phyloP scores from a whole-genome alignment of 1,139 yeast genomes.

The Geotrichum restrictum region DNA sequence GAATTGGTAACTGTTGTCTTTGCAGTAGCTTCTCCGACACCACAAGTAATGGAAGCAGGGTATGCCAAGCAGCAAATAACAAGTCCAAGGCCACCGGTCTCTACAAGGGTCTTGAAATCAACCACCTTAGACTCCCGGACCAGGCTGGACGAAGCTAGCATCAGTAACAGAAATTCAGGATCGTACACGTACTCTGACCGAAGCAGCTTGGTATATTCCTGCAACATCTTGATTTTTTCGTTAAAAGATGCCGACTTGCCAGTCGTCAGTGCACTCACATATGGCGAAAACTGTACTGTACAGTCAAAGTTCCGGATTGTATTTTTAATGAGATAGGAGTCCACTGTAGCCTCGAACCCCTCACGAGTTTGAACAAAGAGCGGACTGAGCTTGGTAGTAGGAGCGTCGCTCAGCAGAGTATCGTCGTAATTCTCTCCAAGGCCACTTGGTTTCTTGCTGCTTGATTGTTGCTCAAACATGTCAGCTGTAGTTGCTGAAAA shows the following conservation, averaged over 20 bases:
- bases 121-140: conserved; percentile 34
- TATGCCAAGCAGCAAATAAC: conserved; percentile 48
- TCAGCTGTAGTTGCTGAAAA: conserved; percentile 20
- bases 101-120: conserved; percentile 57
- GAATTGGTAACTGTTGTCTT: conserved; percentile 3
- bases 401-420: conserved; percentile 14
- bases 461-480: conserved; percentile 16
- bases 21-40: neutral
- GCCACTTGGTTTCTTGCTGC: neutral
- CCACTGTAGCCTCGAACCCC: conserved; percentile 54
- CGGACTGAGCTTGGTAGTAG: conserved; percentile 27
- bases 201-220: conserved; percentile 15
- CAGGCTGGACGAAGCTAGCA: conserved; percentile 33
- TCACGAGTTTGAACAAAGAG: conserved; percentile 49
- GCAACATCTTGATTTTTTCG: conserved; percentile 14
- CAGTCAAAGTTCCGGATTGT: conserved; percentile 44
- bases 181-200: conserved; percentile 29
- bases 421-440: conserved; percentile 18
- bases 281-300: conserved; percentile 20
- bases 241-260: conserved; percentile 13
- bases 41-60: conserved; percentile 8
- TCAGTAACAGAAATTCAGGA: conserved; percentile 33
- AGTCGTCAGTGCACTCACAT: conserved; percentile 7
- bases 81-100: conserved; percentile 56
- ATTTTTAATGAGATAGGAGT: conserved; percentile 49